Evolutionary conservation across 805 yeast genomes (phyloP).

Genomic region (Scheffersomyces coipomensis): DNA sequence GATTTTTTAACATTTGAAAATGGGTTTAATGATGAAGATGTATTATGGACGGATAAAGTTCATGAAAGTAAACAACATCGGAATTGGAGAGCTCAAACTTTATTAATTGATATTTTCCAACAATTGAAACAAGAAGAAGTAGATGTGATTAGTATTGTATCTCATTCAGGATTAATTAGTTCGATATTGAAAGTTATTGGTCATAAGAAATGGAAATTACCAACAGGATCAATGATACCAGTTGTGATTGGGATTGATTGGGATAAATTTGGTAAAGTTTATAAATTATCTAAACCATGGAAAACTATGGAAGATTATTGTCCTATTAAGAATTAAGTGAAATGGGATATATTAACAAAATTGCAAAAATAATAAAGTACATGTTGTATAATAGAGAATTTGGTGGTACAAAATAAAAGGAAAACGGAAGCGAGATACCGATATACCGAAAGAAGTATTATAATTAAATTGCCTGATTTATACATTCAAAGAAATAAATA

Average conservation of each 20-base stretch:
- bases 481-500: too few relatives aligned
- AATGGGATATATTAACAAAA: too few relatives aligned
- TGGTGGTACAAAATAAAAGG: too few relatives aligned
- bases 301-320: slow-evolving; percentile 11
- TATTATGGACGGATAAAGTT: slow-evolving; percentile 17
- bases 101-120: slow-evolving; percentile 25
- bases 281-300: slow-evolving; percentile 10
- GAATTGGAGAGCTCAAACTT: slow-evolving; percentile 20
- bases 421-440: too few relatives aligned
- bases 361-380: too few relatives aligned
- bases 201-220: slow-evolving; percentile 21
- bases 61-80: slow-evolving; percentile 27
- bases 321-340: too few relatives aligned
- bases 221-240: slow-evolving; percentile 29
- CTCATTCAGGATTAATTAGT: slow-evolving; percentile 28
- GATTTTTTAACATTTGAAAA: slow-evolving; percentile 23
- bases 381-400: too few relatives aligned
- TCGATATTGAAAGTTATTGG: slow-evolving; percentile 22
- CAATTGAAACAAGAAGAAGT: slow-evolving; percentile 2
- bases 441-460: too few relatives aligned
- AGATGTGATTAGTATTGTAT: slow-evolving; percentile 21
- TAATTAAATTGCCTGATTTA: too few relatives aligned
- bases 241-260: slow-evolving; percentile 21
- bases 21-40: slow-evolving; percentile 23
- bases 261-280: slow-evolving; percentile 3